phyloP scores from a whole-genome alignment of 306 rosid genomes.

The Senna tora region DNA sequence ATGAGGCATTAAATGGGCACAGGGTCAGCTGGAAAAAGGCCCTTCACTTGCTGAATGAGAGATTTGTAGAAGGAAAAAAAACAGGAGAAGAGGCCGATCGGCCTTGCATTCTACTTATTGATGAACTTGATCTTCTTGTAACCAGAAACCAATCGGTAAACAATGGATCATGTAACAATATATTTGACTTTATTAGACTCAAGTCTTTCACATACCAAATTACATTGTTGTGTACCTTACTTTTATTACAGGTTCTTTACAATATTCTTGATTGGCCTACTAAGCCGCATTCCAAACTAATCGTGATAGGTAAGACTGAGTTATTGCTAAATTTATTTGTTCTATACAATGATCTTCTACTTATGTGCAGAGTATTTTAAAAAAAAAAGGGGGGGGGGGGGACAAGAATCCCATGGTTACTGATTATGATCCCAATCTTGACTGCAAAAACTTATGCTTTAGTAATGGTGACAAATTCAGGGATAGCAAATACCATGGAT shows the following conservation, averaged over 20 bases:
- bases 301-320: conserved; percentile 70
- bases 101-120: conserved; percentile 94
- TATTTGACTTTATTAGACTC: conserved; percentile 26
- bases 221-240: conserved; percentile 1
- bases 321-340: conserved; percentile 16
- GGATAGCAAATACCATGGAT: conserved; percentile 98
- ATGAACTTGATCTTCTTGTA: conserved; percentile 96
- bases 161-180: conserved; percentile 35
- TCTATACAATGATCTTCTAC: conserved; percentile 20
- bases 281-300: conserved; percentile 80
- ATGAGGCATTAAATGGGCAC: conserved; percentile 87
- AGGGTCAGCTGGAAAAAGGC: conserved; percentile 95
- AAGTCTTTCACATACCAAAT: conserved; percentile 19
- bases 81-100: conserved; percentile 63
- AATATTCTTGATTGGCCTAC: conserved; percentile 99
- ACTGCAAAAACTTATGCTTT: conserved; percentile 30
- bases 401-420: conserved; percentile 27
- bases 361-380: conserved; percentile 7
- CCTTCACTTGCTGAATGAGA: conserved; percentile 74
- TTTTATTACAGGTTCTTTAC: conserved; percentile 70
- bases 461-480: conserved; percentile 47
- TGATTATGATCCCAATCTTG: conserved; percentile 30
- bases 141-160: conserved; percentile 97
- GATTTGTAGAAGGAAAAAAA: conserved; percentile 77
- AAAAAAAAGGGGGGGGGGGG: neutral